Evolutionary conservation across 1,139 yeast genomes (phyloP), one percentile per base, ranked within the genome.

Genomic region (Sugiyamaella neomexicana): DNA sequence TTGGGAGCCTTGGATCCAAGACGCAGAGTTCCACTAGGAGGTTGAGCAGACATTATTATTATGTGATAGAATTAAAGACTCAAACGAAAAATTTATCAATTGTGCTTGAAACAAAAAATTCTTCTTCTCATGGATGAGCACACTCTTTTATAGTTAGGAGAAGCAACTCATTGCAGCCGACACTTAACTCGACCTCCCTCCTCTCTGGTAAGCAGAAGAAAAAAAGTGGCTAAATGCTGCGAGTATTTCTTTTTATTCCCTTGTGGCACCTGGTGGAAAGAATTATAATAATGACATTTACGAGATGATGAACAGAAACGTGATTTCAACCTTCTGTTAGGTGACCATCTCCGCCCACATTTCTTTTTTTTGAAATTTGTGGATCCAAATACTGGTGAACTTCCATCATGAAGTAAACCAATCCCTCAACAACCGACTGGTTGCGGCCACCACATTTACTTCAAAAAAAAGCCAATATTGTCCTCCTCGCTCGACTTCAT

Each of bases 1-100:
- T 88, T 82, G 68, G 96, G 96, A 54, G 95, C 96, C 59, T 76
- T 81, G 52, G 89, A 80, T 41, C 91, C 91, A 62, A 85, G 72
- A 61, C 72, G 74, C 54, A 67, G 72, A 46, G 71, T 57, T 31
- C 59, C 64, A 49, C 64, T 43, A 53, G 66, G 65, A 48, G 65
- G 60, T 48, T 51, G 53, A 37, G 52, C 49, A 52, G 56, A 15
- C 57, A 52, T 56, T 48, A 29, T 40, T 12, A 23, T 27, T 10
- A 34, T 17, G 16, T 12, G 31, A 29, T 43, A 31, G 38, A 43
- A 27, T 23, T 25, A 20, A 29, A 25, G n/a, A 29, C 20, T 31
- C 32, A 23, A 15, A 44, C 16, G 15, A 32, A 32, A 27, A 32
- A 20, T 20, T n/a, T n/a, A 5, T 20, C 25, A 20, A 20, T 20